Evolutionary conservation across 1,139 yeast genomes (phyloP).

Genomic region (Candida tunisiensis): DNA sequence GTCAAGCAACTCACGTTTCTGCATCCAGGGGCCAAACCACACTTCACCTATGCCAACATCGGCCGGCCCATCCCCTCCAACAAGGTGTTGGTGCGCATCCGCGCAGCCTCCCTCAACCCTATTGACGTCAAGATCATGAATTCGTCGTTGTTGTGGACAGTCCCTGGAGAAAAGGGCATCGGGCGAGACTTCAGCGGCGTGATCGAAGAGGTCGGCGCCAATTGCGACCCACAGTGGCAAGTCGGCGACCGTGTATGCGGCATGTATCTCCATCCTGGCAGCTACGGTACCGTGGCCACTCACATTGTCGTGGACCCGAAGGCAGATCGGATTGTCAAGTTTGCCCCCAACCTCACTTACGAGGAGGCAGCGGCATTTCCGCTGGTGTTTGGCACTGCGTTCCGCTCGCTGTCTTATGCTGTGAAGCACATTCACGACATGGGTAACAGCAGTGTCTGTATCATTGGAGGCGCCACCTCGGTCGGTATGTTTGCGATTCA

Average conservation of each 20-base stretch:
- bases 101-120: slow-evolving; percentile 46
- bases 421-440: slow-evolving; percentile 10
- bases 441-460: slow-evolving; percentile 25
- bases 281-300: slow-evolving; percentile 35
- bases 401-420: slow-evolving; percentile 21
- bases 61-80: slow-evolving; percentile 25
- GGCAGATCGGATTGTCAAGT: slow-evolving; percentile 8
- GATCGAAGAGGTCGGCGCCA: slow-evolving; percentile 37
- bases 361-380: slow-evolving; percentile 44
- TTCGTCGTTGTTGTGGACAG: slow-evolving; percentile 8
- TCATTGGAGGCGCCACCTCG: slow-evolving; percentile 59
- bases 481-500: slow-evolving; percentile 47
- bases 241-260: slow-evolving; percentile 56
- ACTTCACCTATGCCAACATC: slow-evolving; percentile 22
- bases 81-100: slow-evolving; percentile 38
- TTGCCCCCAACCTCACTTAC: slow-evolving; percentile 30
- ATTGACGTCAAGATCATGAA: slow-evolving; percentile 37
- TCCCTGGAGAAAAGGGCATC: slow-evolving; percentile 9
- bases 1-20: not conserved
- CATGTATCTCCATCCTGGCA: slow-evolving; percentile 22
- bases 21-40: not conserved
- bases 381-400: slow-evolving; percentile 39
- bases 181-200: slow-evolving; percentile 58
- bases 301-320: slow-evolving; percentile 28
- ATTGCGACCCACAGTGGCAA: slow-evolving; percentile 20